These are phyloP conservation scores for Corymbia maculata DNA, from an alignment of 345 rosid species.

Conservation along the genomic window DNA sequence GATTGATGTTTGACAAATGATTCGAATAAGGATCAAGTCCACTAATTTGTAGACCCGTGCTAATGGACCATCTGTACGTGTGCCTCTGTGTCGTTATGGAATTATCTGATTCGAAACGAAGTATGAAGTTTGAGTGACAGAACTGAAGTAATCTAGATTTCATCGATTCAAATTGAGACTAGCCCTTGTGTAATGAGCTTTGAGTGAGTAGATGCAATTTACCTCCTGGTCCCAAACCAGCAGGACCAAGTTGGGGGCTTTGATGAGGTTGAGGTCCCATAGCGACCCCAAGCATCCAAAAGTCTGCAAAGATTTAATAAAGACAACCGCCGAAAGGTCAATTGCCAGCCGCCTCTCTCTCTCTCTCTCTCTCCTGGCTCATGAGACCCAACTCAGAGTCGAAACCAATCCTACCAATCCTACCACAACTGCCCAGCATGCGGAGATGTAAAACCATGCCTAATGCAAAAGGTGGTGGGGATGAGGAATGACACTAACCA, in stretches of 20 bases:
- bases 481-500: neutral
- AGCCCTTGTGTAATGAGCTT: neutral
- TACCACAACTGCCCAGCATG: neutral
- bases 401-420: neutral
- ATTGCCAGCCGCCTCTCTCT: neutral
- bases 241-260: neutral
- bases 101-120: neutral
- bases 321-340: neutral
- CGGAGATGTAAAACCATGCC: neutral
- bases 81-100: neutral
- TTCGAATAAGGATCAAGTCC: neutral
- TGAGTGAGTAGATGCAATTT: neutral
- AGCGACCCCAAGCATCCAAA: neutral
- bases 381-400: neutral
- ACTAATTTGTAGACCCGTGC: neutral
- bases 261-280: neutral
- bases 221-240: neutral
- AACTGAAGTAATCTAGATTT: neutral
- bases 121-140: neutral
- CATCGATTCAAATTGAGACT: neutral
- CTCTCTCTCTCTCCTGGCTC: neutral
- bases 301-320: neutral
- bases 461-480: neutral
- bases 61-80: neutral
- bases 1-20: neutral